Conservation (phyloP, 768 basidiomycete species). For the Mrakia frigida region DNA sequence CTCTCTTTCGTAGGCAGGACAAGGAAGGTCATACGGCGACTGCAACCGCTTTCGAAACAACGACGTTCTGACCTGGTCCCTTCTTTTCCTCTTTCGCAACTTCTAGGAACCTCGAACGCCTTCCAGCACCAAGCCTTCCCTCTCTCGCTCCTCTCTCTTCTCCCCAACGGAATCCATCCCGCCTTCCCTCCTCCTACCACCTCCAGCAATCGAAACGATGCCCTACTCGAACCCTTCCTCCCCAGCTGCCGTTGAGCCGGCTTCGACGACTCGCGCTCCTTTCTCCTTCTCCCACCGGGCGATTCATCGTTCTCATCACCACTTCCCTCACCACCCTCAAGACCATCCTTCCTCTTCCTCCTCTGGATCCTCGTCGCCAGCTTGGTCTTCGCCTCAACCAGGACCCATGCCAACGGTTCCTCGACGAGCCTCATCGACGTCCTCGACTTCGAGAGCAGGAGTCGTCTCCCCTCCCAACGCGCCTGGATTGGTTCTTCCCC, state of each 20-base stretch:
- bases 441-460: background rate
- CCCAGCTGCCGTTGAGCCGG: background rate
- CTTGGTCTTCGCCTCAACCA: background rate
- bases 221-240: conserved; percentile 29
- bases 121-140: conserved; percentile 3
- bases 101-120: background rate
- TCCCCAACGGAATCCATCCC: background rate
- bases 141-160: background rate
- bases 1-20: no score
- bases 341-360: background rate
- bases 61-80: background rate
- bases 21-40: background rate
- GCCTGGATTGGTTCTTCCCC: conserved; percentile 16
- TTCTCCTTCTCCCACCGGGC: conserved; percentile 7
- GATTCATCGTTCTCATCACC: background rate
- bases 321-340: background rate
- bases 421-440: conserved; percentile 14
- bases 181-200: background rate
- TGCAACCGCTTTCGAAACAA: background rate
- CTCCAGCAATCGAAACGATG: conserved; percentile 1
- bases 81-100: background rate
- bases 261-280: conserved; percentile 8
- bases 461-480: conserved; percentile 7
- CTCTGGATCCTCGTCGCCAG: background rate
- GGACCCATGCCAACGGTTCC: conserved; percentile 15